Evolutionary conservation across 2,329 filamentous ascomycete species (phyloP).

Genomic region (Neocatenulostroma microsporum): DNA sequence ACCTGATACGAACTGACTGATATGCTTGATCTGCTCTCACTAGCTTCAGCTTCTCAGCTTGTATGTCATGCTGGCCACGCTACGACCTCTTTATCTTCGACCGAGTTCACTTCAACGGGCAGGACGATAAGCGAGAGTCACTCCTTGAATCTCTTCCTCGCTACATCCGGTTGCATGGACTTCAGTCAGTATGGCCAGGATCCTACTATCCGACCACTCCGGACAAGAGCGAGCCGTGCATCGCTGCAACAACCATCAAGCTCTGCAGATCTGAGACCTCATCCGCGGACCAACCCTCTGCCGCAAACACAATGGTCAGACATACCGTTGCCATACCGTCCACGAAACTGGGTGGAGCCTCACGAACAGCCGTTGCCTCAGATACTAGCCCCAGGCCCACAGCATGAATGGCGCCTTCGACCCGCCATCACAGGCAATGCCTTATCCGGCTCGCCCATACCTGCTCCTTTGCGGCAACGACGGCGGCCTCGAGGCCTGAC

Average conservation of each 20-base stretch:
- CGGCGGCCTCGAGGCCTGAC: slow-evolving; percentile 7
- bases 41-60: neutral
- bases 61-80: neutral
- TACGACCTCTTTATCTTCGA: slow-evolving; percentile 1
- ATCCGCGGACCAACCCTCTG: slow-evolving; percentile 10
- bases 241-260: neutral
- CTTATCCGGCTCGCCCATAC: slow-evolving; percentile 4
- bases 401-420: slow-evolving; percentile 1
- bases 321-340: slow-evolving; percentile 14
- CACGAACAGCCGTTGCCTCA: slow-evolving; percentile 6
- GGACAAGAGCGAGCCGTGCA: slow-evolving; percentile 1
- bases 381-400: too few relatives aligned
- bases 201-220: slow-evolving; percentile 32
- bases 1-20: neutral
- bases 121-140: slow-evolving; percentile 2
- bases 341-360: slow-evolving; percentile 14
- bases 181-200: neutral
- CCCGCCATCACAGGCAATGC: slow-evolving; percentile 4
- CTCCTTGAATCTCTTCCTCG: neutral
- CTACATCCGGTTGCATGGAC: slow-evolving; percentile 4
- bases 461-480: slow-evolving; percentile 4
- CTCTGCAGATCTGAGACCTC: neutral
- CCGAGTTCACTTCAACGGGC: neutral
- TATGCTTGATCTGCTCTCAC: neutral
- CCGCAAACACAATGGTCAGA: slow-evolving; percentile 18